Base-by-base conservation (phyloP, 139 green algal species). In the Chlorella sp. region DNA sequence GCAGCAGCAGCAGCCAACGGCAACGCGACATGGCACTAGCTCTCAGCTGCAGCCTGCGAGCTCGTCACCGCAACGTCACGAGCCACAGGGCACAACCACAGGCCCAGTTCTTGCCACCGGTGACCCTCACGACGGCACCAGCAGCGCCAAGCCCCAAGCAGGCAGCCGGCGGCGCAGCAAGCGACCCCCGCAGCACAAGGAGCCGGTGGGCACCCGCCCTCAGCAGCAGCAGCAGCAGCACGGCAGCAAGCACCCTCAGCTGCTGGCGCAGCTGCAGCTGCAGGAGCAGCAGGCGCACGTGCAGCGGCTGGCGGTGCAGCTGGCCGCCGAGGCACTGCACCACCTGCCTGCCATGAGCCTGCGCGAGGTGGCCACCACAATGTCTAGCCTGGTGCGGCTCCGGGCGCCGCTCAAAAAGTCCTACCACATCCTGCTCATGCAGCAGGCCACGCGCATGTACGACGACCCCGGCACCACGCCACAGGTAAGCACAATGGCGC, bases 391-490 rank as follows among this genome's bases (percentile, higher is more conserved):
- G 2, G 3, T 75, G 4, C n/a, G 30, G 59, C 59, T 75, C 2
- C 6, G 55, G 2, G 34, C 10, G 17, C 55, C 70, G 20, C 10
- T 60, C 1, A 61, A 69, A 2, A 75, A 69, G 70, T 33, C 32
- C 33, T 49, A 33, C 31, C 31, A 34, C 33, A 69, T 75, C 59
- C n/a, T 50, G 31, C 65, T 62, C 32, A 75, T 75, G 70, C 35
- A 14, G 70, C 59, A 33, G 2, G 70, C 70, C n/a, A 3, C 50
- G 32, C 4, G n/a, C 31, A 31, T 70, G 2, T 70, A 31, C 17
- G 2, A 51, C 17, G 49, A 66, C 36, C 31, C 22, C 20, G 30
- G 50, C 20, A 67, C 61, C 27, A 67, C 61, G 3, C 23, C 34
- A 67, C 61, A 67, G 42, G 42, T 55, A 17, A 72, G 67, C 32